Evolutionary conservation across 2,329 filamentous ascomycete genomes (phyloP).

Genomic region (Cladosporium velox): DNA sequence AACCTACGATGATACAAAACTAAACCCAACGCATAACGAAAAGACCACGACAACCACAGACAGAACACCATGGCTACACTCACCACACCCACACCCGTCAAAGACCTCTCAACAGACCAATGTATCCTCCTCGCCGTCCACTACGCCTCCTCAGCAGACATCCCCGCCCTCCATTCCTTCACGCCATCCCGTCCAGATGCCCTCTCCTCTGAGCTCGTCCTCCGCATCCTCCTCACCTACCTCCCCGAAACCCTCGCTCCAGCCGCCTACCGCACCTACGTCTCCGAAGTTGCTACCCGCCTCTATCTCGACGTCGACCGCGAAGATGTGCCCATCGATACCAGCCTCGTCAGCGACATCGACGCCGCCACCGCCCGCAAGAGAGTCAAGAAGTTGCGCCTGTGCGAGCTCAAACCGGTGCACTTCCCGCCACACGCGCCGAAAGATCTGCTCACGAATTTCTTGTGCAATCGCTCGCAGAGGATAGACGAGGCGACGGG

Average conservation of each 20-base stretch:
- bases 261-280: slow-evolving; percentile 61
- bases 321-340: slow-evolving; percentile 53
- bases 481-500: slow-evolving; percentile 72
- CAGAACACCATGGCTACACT: not conserved
- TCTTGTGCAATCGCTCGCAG: slow-evolving; percentile 68
- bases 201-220: slow-evolving; percentile 64
- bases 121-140: slow-evolving; percentile 72
- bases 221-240: slow-evolving; percentile 74
- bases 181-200: slow-evolving; percentile 58
- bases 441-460: slow-evolving; percentile 60
- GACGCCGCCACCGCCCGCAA: slow-evolving; percentile 65
- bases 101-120: slow-evolving; percentile 63
- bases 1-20: slow-evolving; percentile 1
- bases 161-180: slow-evolving; percentile 63
- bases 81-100: slow-evolving; percentile 14
- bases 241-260: slow-evolving; percentile 72
- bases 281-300: slow-evolving; percentile 59
- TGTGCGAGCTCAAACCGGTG: slow-evolving; percentile 59
- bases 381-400: slow-evolving; percentile 63
- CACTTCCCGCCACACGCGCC: slow-evolving; percentile 51
- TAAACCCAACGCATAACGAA: slow-evolving; percentile 2
- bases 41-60: not conserved
- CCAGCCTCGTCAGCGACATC: slow-evolving; percentile 57
- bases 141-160: slow-evolving; percentile 65
- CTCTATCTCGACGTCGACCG: slow-evolving; percentile 46